Evolutionary conservation across 441 rosid genomes (phyloP).

Genomic region (Pelargonium fulgidum): DNA sequence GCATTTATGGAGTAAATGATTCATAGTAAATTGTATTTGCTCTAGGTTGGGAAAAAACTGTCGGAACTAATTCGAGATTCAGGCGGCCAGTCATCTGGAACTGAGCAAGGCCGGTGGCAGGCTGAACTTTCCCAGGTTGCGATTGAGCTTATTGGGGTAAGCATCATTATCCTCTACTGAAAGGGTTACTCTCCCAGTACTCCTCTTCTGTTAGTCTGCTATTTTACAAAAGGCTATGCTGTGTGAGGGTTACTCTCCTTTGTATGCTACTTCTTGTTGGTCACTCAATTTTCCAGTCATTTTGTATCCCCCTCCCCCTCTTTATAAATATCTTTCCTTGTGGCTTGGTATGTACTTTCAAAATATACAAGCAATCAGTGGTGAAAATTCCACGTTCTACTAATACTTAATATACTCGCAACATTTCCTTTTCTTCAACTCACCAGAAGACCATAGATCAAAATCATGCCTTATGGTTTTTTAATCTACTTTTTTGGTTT

Average conservation of each 20-base stretch:
- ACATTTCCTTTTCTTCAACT: background rate
- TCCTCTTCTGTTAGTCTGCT: no score
- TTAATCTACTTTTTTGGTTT: background rate
- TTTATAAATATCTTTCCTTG: no score
- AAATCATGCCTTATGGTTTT: background rate
- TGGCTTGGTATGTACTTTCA: background rate
- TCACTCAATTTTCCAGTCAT: no score
- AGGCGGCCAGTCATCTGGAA: slow-evolving; percentile 74
- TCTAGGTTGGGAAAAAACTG: slow-evolving; percentile 90
- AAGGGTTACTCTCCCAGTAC: no score
- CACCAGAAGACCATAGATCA: background rate
- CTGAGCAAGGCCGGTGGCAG: slow-evolving; percentile 94
- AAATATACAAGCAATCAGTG: background rate
- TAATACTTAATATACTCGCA: background rate
- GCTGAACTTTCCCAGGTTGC: slow-evolving; percentile 94
- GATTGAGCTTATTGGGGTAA: slow-evolving; percentile 90
- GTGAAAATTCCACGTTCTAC: background rate
- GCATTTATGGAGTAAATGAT: background rate
- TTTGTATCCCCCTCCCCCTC: no score
- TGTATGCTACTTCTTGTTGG: background rate
- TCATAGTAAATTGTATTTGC: slow-evolving; percentile 18
- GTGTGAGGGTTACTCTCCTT: background rate
- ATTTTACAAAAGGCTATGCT: background rate
- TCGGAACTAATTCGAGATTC: slow-evolving; percentile 95
- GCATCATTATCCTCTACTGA: slow-evolving; percentile 18